phyloP scores from a whole-genome alignment of 2,329 filamentous ascomycete species.

The Coniochaeta prunicola region DNA sequence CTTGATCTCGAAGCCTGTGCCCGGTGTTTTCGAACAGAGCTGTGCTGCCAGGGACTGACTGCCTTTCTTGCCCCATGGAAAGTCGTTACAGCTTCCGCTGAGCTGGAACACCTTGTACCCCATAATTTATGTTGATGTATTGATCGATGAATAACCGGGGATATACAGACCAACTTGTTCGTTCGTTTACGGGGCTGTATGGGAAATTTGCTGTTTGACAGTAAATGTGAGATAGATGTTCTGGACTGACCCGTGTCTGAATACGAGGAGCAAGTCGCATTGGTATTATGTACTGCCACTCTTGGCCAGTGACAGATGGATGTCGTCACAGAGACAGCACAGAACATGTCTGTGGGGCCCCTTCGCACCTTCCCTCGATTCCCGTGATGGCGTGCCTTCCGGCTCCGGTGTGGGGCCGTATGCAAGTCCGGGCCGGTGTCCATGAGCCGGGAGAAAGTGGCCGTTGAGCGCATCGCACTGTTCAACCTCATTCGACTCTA shows the following conservation, averaged over 20 bases:
- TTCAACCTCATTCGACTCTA: background rate
- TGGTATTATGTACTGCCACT: background rate
- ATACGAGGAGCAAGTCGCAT: no score
- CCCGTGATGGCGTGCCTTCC: background rate
- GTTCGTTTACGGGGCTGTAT: background rate
- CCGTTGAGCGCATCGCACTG: background rate
- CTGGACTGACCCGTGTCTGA: no score
- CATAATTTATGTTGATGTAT: no score
- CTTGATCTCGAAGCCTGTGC: conserved; percentile 55
- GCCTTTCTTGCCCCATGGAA: conserved; percentile 66
- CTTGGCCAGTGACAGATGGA: background rate
- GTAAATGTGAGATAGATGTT: no score
- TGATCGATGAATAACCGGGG: background rate
- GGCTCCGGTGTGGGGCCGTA: background rate
- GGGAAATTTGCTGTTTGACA: background rate
- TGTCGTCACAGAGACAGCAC: background rate
- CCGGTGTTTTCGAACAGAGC: conserved; percentile 58
- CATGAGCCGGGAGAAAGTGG: background rate
- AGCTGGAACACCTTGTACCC: conserved; percentile 32
- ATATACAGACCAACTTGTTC: background rate
- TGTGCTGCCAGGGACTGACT: conserved; percentile 57
- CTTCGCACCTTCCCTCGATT: background rate
- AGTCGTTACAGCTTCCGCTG: conserved; percentile 46
- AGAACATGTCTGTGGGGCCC: background rate
- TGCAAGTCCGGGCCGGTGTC: background rate